phyloP scores from a whole-genome alignment of 495 filamentous ascomycete genomes.

The Lophium mytilinum region DNA sequence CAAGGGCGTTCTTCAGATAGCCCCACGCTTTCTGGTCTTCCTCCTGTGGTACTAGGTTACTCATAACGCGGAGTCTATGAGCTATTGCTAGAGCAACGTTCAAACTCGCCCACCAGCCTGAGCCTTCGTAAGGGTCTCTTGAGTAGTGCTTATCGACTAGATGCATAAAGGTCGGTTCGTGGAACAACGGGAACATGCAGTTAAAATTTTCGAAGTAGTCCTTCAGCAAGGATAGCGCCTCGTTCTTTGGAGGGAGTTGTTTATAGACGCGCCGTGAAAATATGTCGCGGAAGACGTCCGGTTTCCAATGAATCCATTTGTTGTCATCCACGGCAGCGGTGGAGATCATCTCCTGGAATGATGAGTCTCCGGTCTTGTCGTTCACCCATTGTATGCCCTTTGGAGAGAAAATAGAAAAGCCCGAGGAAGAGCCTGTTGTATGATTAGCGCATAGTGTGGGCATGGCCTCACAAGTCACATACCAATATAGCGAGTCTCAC shows the following conservation, averaged over 20 bases:
- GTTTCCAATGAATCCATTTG: slow-evolving; percentile 94
- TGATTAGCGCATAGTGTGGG: background rate
- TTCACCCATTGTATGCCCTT: slow-evolving; percentile 99
- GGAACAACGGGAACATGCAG: slow-evolving; percentile 94
- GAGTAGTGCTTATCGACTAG: slow-evolving; percentile 90
- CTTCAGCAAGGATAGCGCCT: slow-evolving; percentile 72
- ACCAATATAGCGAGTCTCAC: slow-evolving; percentile 96
- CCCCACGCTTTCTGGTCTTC: slow-evolving; percentile 92
- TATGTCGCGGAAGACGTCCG: slow-evolving; percentile 88
- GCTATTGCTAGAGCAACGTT: slow-evolving; percentile 91
- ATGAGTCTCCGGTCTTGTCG: slow-evolving; percentile 88
- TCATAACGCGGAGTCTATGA: slow-evolving; percentile 90
- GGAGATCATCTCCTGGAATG: slow-evolving; percentile 94
- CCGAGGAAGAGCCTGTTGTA: slow-evolving; percentile 77
- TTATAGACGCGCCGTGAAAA: slow-evolving; percentile 80
- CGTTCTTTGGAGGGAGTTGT: slow-evolving; percentile 69
- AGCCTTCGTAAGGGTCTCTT: slow-evolving; percentile 84
- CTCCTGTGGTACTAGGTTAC: slow-evolving; percentile 77
- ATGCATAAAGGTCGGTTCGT: slow-evolving; percentile 97
- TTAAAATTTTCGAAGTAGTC: slow-evolving; percentile 99
- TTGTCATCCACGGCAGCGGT: slow-evolving; percentile 71
- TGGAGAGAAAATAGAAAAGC: slow-evolving; percentile 96
- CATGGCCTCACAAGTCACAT: slow-evolving; percentile 23
- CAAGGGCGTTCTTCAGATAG: slow-evolving; percentile 94
- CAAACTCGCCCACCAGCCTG: slow-evolving; percentile 96